These are phyloP conservation scores for Sclerotinia glacialis DNA, from an alignment of 2,329 filamentous ascomycete genomes.

Conservation along the genomic window DNA sequence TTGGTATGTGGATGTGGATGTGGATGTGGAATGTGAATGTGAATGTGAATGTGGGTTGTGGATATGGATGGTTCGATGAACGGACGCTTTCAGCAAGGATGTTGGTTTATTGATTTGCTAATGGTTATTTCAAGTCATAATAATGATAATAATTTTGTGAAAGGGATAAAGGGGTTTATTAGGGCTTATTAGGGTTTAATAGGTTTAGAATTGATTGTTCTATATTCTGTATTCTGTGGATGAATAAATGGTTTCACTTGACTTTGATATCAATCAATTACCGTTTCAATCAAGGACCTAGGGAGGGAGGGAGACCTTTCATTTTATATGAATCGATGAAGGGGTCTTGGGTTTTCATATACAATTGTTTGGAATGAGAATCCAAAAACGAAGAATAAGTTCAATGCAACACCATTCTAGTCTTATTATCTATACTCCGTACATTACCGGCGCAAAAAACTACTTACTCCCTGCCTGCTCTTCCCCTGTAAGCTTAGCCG, in stretches of 20 bases:
- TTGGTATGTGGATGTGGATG: background rate
- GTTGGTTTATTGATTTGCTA: constrained; percentile 7
- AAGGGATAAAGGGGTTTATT: constrained; percentile 1
- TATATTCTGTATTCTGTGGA: too few species aligned
- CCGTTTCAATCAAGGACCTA: too few species aligned
- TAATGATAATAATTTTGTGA: background rate
- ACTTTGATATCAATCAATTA: constrained; percentile 16
- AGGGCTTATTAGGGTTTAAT: too few species aligned
- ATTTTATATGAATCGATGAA: background rate
- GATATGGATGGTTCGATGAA: constrained; percentile 2
- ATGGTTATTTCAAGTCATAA: too few species aligned
- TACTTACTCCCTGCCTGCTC: background rate
- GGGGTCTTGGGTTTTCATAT: too few species aligned
- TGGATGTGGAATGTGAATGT: background rate
- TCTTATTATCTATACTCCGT: background rate
- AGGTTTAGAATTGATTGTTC: background rate
- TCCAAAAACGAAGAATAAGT: background rate
- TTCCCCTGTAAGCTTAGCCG: too few species aligned
- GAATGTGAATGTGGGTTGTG: background rate
- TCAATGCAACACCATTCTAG: background rate
- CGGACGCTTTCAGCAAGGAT: constrained; percentile 5
- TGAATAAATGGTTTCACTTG: constrained; percentile 5
- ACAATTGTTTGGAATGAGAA: background rate
- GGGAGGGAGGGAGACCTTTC: too few species aligned
- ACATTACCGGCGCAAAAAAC: background rate